Percentiles rank a stretch among this genome's conserved stretches.
phyloP scores from a whole-genome alignment of 2,329 filamentous ascomycete species.

The Biscogniauxia mediterranea region DNA sequence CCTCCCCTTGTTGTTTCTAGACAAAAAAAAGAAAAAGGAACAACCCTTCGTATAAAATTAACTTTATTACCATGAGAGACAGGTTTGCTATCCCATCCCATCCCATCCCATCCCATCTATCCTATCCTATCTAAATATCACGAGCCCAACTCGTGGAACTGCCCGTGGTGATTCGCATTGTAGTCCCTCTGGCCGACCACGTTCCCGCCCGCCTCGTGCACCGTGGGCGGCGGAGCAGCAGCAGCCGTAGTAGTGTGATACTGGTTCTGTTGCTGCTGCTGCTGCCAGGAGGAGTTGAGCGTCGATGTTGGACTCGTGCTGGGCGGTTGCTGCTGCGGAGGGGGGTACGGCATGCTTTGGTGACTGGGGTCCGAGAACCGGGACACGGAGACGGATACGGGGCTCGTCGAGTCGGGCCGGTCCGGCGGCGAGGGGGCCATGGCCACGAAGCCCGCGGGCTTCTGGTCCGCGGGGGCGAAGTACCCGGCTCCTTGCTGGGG shows the following conservation, averaged over 20 bases:
- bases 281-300: slow-evolving; percentile 24
- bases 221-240: slow-evolving; percentile 20
- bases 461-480: slow-evolving; percentile 21
- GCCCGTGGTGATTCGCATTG: slow-evolving; percentile 35
- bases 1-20: too few species aligned
- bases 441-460: slow-evolving; percentile 26
- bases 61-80: too few species aligned
- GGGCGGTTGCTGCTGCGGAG: slow-evolving; percentile 18
- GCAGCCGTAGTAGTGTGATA: slow-evolving; percentile 23
- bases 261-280: slow-evolving; percentile 20
- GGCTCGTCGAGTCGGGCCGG: slow-evolving; percentile 29
- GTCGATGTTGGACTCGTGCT: slow-evolving; percentile 27
- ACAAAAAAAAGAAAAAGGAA: too few species aligned
- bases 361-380: slow-evolving; percentile 20
- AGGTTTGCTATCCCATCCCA: too few species aligned
- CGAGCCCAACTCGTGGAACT: slow-evolving; percentile 42
- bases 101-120: too few species aligned
- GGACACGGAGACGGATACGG: slow-evolving; percentile 29
- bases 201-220: slow-evolving; percentile 40
- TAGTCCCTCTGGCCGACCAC: slow-evolving; percentile 30
- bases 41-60: too few species aligned
- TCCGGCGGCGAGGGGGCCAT: slow-evolving; percentile 20
- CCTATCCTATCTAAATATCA: not conserved
- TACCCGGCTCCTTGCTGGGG: too few species aligned
- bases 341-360: slow-evolving; percentile 16